phyloP scores from a whole-genome alignment of 2,329 filamentous ascomycete genomes.

The Escovopsis sp. region DNA sequence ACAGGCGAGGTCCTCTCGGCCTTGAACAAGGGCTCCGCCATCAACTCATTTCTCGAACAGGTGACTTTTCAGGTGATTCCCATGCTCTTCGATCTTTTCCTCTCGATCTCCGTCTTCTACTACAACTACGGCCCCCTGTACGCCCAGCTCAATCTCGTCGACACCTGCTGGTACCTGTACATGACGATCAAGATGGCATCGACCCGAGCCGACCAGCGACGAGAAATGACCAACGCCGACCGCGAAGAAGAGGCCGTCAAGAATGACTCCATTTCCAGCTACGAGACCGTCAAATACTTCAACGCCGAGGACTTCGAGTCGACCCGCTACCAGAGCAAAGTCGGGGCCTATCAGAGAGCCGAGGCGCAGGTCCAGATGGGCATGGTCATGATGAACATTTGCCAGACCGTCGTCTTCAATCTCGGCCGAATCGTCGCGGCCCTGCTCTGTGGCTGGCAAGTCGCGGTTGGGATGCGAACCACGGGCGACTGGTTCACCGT shows the following conservation, averaged over 20 bases:
- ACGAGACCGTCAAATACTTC: constrained; percentile 89
- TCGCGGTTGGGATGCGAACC: constrained; percentile 46
- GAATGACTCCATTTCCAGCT: constrained; percentile 97
- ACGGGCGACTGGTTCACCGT: constrained; percentile 60
- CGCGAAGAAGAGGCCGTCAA: constrained; percentile 94
- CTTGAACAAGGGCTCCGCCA: constrained; percentile 86
- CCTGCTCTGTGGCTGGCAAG: constrained; percentile 63
- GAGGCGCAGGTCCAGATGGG: constrained; percentile 66
- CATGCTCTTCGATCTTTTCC: constrained; percentile 78
- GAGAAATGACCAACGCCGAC: constrained; percentile 89
- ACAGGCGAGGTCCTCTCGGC: constrained; percentile 93
- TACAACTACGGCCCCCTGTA: constrained; percentile 49
- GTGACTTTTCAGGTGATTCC: constrained; percentile 91
- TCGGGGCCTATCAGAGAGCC: constrained; percentile 54
- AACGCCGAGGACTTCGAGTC: constrained; percentile 74
- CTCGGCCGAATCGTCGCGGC: constrained; percentile 56
- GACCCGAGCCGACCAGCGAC: constrained; percentile 76
- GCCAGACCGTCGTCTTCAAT: constrained; percentile 68
- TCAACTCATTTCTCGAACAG: constrained; percentile 93
- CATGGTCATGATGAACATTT: constrained; percentile 66
- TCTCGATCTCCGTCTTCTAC: constrained; percentile 73
- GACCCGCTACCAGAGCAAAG: constrained; percentile 53
- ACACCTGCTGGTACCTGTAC: constrained; percentile 93
- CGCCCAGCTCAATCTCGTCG: constrained; percentile 73
- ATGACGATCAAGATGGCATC: constrained; percentile 92